These are phyloP conservation scores for Verticillium tricorpus DNA, from an alignment of 2,329 filamentous ascomycete species.

Conservation along the genomic window DNA sequence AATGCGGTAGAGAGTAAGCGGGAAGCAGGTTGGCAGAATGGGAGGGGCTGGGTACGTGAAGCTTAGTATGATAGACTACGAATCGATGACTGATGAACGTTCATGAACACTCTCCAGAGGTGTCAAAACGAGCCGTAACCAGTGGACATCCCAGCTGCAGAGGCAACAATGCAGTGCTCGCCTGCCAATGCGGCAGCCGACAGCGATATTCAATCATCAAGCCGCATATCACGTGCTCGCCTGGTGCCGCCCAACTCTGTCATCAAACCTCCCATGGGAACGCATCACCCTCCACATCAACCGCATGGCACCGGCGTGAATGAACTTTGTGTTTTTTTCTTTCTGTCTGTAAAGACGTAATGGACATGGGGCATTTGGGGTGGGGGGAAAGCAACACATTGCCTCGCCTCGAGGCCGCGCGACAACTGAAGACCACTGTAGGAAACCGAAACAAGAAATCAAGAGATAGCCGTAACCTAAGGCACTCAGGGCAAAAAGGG, in stretches of 20 bases:
- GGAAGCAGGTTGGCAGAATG: too few species aligned
- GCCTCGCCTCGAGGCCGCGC: constrained; percentile 11
- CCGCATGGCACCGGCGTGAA: constrained; percentile 4
- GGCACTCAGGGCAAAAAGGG: constrained; percentile 5
- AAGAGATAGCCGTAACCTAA: constrained; percentile 14
- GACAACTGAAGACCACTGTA: constrained; percentile 9
- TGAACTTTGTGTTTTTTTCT: constrained; percentile 15
- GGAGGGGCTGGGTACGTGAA: background rate
- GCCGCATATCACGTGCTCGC: background rate
- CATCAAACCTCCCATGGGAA: background rate
- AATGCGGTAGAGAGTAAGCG: too few species aligned
- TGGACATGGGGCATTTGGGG: constrained; percentile 12
- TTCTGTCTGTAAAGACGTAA: constrained; percentile 12
- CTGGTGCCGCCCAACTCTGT: background rate
- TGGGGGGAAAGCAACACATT: constrained; percentile 6
- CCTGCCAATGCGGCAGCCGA: background rate
- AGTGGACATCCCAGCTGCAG: too few species aligned
- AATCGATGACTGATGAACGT: background rate
- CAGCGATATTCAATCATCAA: background rate
- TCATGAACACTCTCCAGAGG: background rate
- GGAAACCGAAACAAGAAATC: constrained; percentile 6
- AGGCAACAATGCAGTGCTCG: too few species aligned
- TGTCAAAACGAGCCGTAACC: too few species aligned
- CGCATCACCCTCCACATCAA: background rate
- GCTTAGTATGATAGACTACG: background rate